A percentile compares a stretch with the other conserved stretches of the same genome.
Evolutionary conservation across 257 asterid species (phyloP).

Genomic region (Catharanthus roseus): DNA sequence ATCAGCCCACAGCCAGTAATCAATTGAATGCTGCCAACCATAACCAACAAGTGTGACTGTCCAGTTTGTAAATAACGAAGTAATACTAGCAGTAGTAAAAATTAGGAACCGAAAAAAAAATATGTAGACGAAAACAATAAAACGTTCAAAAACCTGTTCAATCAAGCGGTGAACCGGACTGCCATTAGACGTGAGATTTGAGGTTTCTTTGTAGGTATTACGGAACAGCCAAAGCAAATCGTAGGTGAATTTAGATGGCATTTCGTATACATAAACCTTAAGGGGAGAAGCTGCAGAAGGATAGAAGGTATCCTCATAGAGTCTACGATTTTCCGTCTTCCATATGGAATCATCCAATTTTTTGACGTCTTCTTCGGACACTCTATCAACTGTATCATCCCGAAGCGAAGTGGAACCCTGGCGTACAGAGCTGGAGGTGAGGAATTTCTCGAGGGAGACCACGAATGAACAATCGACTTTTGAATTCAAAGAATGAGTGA

Average conservation of each 20-base stretch:
- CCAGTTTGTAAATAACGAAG: neutral
- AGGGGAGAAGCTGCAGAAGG: constrained; percentile 34
- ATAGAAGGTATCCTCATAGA: constrained; percentile 31
- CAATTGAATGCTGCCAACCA: constrained; percentile 73
- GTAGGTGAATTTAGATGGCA: constrained; percentile 89
- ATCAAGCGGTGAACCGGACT: constrained; percentile 95
- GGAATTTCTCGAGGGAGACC: constrained; percentile 73
- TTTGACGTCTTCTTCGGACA: constrained; percentile 32
- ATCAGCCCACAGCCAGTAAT: constrained; percentile 98
- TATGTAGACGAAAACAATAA: too few relatives aligned
- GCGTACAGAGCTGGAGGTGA: constrained; percentile 30
- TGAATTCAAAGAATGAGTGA: constrained; percentile 32
- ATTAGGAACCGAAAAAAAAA: neutral
- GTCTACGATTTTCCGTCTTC: constrained; percentile 47
- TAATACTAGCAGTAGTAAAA: too few relatives aligned
- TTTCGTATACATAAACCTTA: constrained; percentile 74
- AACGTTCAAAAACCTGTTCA: constrained; percentile 58
- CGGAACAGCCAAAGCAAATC: constrained; percentile 81
- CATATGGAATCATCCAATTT: constrained; percentile 53
- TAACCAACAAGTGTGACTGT: neutral
- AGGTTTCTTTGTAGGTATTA: constrained; percentile 54
- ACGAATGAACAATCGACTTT: constrained; percentile 70
- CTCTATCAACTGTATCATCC: constrained; percentile 45
- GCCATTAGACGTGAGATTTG: constrained; percentile 88
- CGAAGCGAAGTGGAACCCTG: neutral